Evolutionary conservation across 257 asterid genomes (phyloP), one percentile per base, ranked within the genome.

Genomic region (Thymus mandschuricus): DNA sequence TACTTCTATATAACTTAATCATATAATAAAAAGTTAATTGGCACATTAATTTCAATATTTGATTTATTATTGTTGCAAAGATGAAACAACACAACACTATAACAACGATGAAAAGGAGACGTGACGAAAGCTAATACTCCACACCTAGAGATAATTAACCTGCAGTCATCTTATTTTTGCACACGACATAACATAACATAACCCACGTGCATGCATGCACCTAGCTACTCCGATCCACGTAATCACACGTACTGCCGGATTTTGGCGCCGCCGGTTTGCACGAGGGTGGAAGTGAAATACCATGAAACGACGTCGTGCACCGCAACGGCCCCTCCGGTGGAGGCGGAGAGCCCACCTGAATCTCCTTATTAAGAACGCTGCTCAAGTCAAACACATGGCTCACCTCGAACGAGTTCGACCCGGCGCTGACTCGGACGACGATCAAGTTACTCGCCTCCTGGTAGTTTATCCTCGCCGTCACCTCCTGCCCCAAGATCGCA

Each of bases 401-500:
- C 31, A 60, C 49, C 31, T 60, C 49, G 8, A 7, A 60, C 0
- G 12, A 2, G 1, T 13, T 1, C 0, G 49, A 35, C 0, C 49
- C 49, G 13, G 66, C 66, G 31, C 6, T 8, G 13, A 35, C 49
- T 1, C 3, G 1, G 13, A 60, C 66, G 30, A 6, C 1, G 6
- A 60, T 60, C 12, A n/a, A 1, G 2, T 15, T 60, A 3, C 1
- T 6, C 1, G 66, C 49, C 6, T n/a, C 8, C 49, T 13, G 6
- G 49, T 60, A 60, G 48, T n/a, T 7, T 4, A 60, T 60, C 29
- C 49, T 30, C 7, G 49, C 66, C 15, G 66, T 60, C 33, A 60
- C 66, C 66, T 60, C 33, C 49, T 60, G 66, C 49, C 66, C 66
- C 1, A 38, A 0, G 4, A 60, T 2, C 6, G 31, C 66, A 31